Conservation (phyloP, 2,329 filamentous ascomycete species). For the Hypoxylon sp. region DNA sequence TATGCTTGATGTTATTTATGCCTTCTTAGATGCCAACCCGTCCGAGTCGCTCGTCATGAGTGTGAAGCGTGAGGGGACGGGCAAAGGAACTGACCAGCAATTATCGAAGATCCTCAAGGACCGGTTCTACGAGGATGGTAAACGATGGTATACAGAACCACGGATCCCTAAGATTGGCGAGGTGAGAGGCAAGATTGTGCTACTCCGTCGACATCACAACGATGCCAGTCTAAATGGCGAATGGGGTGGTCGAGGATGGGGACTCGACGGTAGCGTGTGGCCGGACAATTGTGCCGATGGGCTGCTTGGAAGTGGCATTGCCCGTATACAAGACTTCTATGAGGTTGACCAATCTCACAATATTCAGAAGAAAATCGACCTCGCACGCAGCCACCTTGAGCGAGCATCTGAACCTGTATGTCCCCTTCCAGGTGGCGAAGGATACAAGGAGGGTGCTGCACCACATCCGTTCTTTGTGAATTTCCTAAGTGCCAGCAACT, state of each 20-base stretch:
- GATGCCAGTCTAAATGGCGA: constrained; percentile 62
- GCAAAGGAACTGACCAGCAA: constrained; percentile 79
- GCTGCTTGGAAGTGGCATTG: constrained; percentile 71
- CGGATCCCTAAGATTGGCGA: constrained; percentile 81
- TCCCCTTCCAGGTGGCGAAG: constrained; percentile 52
- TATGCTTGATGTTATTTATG: constrained; percentile 74
- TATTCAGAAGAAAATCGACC: constrained; percentile 82
- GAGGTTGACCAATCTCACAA: constrained; percentile 78
- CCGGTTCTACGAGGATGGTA: constrained; percentile 69
- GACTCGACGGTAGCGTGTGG: constrained; percentile 74
- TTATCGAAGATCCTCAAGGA: constrained; percentile 76
- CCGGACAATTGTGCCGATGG: constrained; percentile 88
- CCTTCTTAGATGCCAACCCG: constrained; percentile 80
- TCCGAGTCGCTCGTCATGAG: constrained; percentile 86
- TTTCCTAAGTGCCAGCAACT: constrained; percentile 90
- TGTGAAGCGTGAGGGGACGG: constrained; percentile 89
- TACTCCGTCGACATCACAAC: constrained; percentile 81
- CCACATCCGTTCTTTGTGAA: constrained; percentile 81
- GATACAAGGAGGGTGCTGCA: constrained; percentile 37
- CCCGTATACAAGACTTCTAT: constrained; percentile 95
- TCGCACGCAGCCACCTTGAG: constrained; percentile 77
- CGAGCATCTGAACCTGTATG: constrained; percentile 67
- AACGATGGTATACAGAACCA: constrained; percentile 80
- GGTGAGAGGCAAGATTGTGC: constrained; percentile 81
- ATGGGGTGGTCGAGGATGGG: constrained; percentile 62